phyloP scores from a whole-genome alignment of 805 yeast species.

The Zygotorulaspora florentina region DNA sequence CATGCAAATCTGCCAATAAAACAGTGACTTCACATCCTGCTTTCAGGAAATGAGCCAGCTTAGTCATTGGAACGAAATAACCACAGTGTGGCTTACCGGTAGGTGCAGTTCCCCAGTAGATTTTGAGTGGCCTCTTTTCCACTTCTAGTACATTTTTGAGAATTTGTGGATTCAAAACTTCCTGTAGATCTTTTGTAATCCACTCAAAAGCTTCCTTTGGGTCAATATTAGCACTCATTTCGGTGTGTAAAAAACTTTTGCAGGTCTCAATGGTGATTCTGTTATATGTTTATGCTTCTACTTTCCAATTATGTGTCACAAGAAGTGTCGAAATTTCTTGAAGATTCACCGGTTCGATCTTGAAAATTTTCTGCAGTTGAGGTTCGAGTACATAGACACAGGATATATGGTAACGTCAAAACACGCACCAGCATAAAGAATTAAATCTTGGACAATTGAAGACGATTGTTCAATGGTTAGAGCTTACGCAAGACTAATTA shows the following conservation, averaged over 20 bases:
- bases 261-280: background rate
- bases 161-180: constrained; percentile 82
- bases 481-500: no score
- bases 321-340: background rate
- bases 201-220: constrained; percentile 65
- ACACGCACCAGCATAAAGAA: no score
- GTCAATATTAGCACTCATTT: constrained; percentile 30
- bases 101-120: constrained; percentile 99
- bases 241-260: background rate
- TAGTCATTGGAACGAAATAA: constrained; percentile 96
- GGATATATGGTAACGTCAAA: background rate
- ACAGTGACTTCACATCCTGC: constrained; percentile 96
- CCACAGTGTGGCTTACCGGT: constrained; percentile 99
- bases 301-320: background rate
- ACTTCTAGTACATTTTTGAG: constrained; percentile 78
- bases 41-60: constrained; percentile 86
- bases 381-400: background rate
- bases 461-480: no score
- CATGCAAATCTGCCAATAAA: constrained; percentile 91
- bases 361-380: background rate
- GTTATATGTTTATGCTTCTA: background rate
- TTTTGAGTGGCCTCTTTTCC: constrained; percentile 73
- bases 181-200: constrained; percentile 85
- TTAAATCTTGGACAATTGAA: no score
- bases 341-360: background rate